Base-by-base conservation (phyloP, 1,284 basidiomycete genomes). In the Puccinia coronata region DNA sequence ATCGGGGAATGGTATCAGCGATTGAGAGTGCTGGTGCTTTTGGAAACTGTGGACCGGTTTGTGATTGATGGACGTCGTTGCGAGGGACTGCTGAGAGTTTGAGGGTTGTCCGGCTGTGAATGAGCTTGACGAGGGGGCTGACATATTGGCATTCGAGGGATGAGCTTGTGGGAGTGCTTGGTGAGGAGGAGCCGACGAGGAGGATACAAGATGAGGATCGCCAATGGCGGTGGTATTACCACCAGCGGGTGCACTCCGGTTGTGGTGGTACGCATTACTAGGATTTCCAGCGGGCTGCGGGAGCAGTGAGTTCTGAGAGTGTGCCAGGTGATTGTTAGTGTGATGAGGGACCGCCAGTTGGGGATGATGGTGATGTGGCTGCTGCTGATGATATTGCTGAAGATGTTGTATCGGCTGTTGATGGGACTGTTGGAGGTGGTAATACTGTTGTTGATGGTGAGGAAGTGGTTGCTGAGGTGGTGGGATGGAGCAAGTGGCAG, bases 401-500 rank as follows among this genome's bases (percentile, higher is more conserved):
- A 82, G 82, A 16, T 71, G 71, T 59, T n/a, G 61, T 34, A 41
- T 34, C 23, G 4, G 39, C 18, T 41, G 79, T 39, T 83, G 82
- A 20, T 71, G 71, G 14, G 59, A 51, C 31, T 59, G 76, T 20
- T 49, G 55, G n/a, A 82, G 82, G 16, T 70, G 34, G 6, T 53
- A n/a, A 14, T 78, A 74, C 12, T 63, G 41, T 69, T 49, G 25
- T 23, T 47, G 31, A 53, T 78, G 28, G 49, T 80, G 49, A 79
- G 75, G 70, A 78, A 82, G 39, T 73, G 77, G 63, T 80, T 77
- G 75, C 82, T 81, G 72, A 63, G 69, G 34, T 73, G 76, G 31
- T n/a, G 63, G 63, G 41, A n/a, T 39, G 83, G 83, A 51, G 81
- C 82, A 70, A n/a, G n/a, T n/a, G n/a, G n/a, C n/a, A n/a, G n/a